Percentiles rank a stretch among this genome's conserved stretches.
phyloP scores from a whole-genome alignment of 441 rosid species.

The Corymbia citriodora region DNA sequence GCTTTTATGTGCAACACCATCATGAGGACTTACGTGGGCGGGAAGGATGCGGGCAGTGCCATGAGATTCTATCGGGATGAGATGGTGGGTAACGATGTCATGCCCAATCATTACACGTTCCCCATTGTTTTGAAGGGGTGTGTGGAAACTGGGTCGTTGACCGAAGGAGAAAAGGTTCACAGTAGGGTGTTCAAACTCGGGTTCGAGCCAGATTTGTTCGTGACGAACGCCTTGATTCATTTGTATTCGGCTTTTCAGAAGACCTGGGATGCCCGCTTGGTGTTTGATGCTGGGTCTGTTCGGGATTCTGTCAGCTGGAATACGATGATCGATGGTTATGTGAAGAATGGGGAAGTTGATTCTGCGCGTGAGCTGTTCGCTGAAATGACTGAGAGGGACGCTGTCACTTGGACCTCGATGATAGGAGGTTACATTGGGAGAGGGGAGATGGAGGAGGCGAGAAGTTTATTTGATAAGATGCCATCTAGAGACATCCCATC shows the following conservation, averaged over 20 bases:
- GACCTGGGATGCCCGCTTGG: conserved; percentile 22
- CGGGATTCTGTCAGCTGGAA: conserved; percentile 52
- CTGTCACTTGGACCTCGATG: conserved; percentile 42
- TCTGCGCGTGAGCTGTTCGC: conserved; percentile 28
- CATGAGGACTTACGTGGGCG: not conserved
- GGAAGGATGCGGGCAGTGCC: not conserved
- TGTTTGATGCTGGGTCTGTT: conserved; percentile 36
- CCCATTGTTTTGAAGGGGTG: not conserved
- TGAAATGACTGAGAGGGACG: conserved; percentile 34
- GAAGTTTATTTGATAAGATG: conserved; percentile 35
- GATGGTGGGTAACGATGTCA: not conserved
- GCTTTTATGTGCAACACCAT: not conserved
- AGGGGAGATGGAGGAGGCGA: conserved; percentile 36
- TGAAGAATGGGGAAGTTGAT: conserved; percentile 28
- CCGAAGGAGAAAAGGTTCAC: conserved; percentile 17
- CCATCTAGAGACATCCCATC: conserved; percentile 29
- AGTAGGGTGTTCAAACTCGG: conserved; percentile 27
- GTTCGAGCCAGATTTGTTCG: conserved; percentile 19
- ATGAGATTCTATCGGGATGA: not conserved
- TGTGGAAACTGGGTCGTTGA: not conserved
- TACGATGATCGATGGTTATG: conserved; percentile 36
- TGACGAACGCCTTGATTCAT: conserved; percentile 25
- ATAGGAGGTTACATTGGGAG: conserved; percentile 33
- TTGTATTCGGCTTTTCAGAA: conserved; percentile 30
- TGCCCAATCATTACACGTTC: not conserved